Base-by-base conservation (phyloP, 2,329 filamentous ascomycete species). In the Aureobasidium pullulans region DNA sequence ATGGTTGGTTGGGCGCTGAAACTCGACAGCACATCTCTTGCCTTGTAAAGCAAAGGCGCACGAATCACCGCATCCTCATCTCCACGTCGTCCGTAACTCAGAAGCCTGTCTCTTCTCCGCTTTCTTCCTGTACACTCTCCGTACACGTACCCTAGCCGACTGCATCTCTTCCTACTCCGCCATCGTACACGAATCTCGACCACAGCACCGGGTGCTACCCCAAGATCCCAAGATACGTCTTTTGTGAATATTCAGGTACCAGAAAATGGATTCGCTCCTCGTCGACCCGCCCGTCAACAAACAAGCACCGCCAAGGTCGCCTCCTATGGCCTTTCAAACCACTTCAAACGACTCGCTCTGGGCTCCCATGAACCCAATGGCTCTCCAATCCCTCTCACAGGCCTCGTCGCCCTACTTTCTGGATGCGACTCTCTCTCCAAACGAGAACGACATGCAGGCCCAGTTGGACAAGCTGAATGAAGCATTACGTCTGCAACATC, bases 301-400 rank as follows among this genome's bases (percentile, higher is more conserved):
- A 3, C 43, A 32, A 19, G 28, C 6, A 10, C 63, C 61, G 10
- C 61, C 67, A 23, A 72, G 71, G 61, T 70, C 67, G 39, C 71
- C 71, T 16, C 70, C 71, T 2, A 63, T 72, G 32, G 71, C 71
- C 44, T 73, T 73, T 61, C 66, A 66, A 19, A 64, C 53, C 19
- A 71, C 71, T 2, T 64, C 70, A 36, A 72, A 72, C 65, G 71
- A 73, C 62, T 57, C 67, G 10, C 67, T 73, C 46, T 64, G 63
- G 59, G 62, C 67, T 28, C 67, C 69, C 1, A 28, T 39, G 43
- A 57, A 48, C 10, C 43, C 54, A 49, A 6, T 61, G 64, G 34
- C 59, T 52, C 6, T 64, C 60, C 23, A 64, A 48, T 36, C 69
- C 66, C 66, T 66, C 65, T 39, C 62, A 63, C 29, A 48, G 31